These are phyloP conservation scores for Paecilomyces fulvus DNA, from an alignment of 2,329 filamentous ascomycete species.

Conservation along the genomic window DNA sequence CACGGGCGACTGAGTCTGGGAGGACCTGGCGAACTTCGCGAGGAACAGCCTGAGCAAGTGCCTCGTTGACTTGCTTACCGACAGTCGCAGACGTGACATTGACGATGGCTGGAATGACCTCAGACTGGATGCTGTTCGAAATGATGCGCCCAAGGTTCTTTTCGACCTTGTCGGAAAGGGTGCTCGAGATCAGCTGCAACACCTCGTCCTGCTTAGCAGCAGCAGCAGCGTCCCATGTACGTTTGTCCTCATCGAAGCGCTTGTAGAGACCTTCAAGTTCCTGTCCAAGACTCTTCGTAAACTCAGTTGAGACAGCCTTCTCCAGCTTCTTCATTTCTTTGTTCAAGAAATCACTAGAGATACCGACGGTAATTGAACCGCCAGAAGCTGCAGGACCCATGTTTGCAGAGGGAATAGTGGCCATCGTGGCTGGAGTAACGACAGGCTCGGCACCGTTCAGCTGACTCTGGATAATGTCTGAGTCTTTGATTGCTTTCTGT, in stretches of 20 bases:
- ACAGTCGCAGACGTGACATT: slow-evolving; percentile 60
- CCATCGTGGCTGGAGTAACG: slow-evolving; percentile 4
- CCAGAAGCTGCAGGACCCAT: slow-evolving; percentile 7
- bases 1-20: slow-evolving; percentile 57
- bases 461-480: background rate
- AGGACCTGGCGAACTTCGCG: slow-evolving; percentile 65
- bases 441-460: background rate
- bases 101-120: slow-evolving; percentile 67
- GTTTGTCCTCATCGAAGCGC: slow-evolving; percentile 61
- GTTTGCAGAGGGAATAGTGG: background rate
- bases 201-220: slow-evolving; percentile 62
- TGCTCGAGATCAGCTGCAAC: slow-evolving; percentile 59
- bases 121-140: slow-evolving; percentile 62
- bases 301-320: slow-evolving; percentile 39
- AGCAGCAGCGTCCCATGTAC: slow-evolving; percentile 53
- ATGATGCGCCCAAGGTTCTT: slow-evolving; percentile 71
- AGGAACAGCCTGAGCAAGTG: slow-evolving; percentile 57
- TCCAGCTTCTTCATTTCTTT: slow-evolving; percentile 53
- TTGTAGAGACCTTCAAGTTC: slow-evolving; percentile 50
- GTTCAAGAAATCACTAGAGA: slow-evolving; percentile 50
- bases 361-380: slow-evolving; percentile 22
- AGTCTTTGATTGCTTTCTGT: slow-evolving; percentile 5
- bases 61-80: slow-evolving; percentile 61
- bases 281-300: slow-evolving; percentile 38
- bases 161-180: slow-evolving; percentile 62